Evolutionary conservation across 768 basidiomycete species (phyloP), one percentile per base, ranked within the genome.

Genomic region (Suillus clintonianus): DNA sequence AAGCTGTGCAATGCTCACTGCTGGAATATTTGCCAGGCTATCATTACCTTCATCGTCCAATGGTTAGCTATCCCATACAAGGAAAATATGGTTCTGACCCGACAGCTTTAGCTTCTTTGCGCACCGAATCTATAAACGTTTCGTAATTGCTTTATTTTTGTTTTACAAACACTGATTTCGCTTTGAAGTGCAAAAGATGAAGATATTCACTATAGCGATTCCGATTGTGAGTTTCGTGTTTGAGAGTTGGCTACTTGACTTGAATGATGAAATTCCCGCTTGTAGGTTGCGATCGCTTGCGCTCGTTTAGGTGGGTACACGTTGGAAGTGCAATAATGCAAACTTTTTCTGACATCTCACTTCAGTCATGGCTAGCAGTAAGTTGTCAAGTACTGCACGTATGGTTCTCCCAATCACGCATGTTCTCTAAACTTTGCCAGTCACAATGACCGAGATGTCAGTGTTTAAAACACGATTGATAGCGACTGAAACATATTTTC

Each of bases 41-140:
- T 64, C 62, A 37, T 72, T 22, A 72, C 70, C n/a, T 72, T 72
- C 32, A 43, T 74, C 8, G 67, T 64, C 17, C 71, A 72, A 68
- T 66, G 66, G 71, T 62, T 17, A 57, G 64, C 37, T 14, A 17
- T 37, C 2, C 30, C 14, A 27, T 7, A 9, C 17, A 0, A 5
- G 3, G n/a, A 22, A 13, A 1, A 30, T 19, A 43, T 30, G 34
- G 22, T 41, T 67, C 32, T 68, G 13, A 9, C 14, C 32, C 10
- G 11, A 30, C 7, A 45, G 15, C 32, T 41, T 43, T n/a, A 72
- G 71, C 41, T 74, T 70, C 61, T 72, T 74, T 54, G 64, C 64
- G 15, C 55, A 72, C 55, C 70, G 71, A 30, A 74, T 72, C 65
- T 68, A 74, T 51, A 64, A 48, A 65, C 45, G 71, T 72, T 15